phyloP scores from a whole-genome alignment of 805 yeast genomes.

The Sungouiella thailandica region DNA sequence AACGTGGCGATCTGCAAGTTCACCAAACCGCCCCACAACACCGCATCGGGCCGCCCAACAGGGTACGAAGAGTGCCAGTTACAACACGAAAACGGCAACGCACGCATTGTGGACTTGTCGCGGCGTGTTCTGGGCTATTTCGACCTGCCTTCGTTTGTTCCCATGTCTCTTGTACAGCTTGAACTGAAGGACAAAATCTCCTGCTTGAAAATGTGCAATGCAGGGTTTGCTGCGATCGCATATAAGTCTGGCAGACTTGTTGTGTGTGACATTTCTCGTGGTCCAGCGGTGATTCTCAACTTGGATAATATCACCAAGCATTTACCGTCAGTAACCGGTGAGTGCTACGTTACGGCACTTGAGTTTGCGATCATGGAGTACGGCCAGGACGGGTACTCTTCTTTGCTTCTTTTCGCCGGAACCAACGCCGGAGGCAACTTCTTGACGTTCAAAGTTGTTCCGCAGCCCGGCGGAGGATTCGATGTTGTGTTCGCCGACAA shows the following conservation, averaged over 20 bases:
- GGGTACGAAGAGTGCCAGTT: slow-evolving; percentile 26
- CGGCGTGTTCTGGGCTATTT: slow-evolving; percentile 46
- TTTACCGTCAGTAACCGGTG: slow-evolving; percentile 27
- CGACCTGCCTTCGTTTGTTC: slow-evolving; percentile 28
- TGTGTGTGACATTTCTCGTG: slow-evolving; percentile 69
- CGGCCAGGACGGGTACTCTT: slow-evolving; percentile 64
- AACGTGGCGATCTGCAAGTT: slow-evolving; percentile 73
- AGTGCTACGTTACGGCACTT: slow-evolving; percentile 47
- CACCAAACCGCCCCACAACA: slow-evolving; percentile 31
- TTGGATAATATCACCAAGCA: slow-evolving; percentile 25
- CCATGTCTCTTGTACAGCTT: slow-evolving; percentile 25
- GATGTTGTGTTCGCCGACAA: slow-evolving; percentile 47
- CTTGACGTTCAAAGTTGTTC: slow-evolving; percentile 58
- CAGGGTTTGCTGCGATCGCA: slow-evolving; percentile 82
- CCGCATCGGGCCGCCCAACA: slow-evolving; percentile 14
- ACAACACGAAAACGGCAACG: slow-evolving; percentile 31
- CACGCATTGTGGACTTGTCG: slow-evolving; percentile 44
- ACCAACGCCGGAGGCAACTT: slow-evolving; percentile 69
- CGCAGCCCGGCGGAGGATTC: slow-evolving; percentile 58
- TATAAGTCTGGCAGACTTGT: slow-evolving; percentile 70
- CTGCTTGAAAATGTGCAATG: slow-evolving; percentile 59
- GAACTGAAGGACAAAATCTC: slow-evolving; percentile 39
- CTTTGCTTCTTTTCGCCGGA: slow-evolving; percentile 72
- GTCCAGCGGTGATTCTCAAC: slow-evolving; percentile 61
- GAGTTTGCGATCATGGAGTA: slow-evolving; percentile 71